A percentile compares a stretch with the other conserved stretches of the same genome.
Conservation (phyloP, 148 eudicot genomes). For the Nepenthes gracilis region DNA sequence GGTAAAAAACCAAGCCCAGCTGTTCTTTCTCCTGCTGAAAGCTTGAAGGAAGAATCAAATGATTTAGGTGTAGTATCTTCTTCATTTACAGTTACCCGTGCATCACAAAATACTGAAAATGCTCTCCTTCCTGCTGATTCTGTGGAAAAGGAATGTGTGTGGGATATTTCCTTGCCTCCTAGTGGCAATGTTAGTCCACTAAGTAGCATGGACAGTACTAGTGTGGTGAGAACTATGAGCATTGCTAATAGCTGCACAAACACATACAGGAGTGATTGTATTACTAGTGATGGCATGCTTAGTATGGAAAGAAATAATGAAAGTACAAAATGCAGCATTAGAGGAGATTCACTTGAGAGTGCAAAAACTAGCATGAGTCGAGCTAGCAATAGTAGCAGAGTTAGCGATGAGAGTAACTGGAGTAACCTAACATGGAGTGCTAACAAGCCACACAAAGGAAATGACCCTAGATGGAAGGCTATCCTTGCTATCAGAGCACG, state of each 20-base stretch:
- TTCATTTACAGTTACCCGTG: conserved; percentile 3
- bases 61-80: conserved; percentile 6
- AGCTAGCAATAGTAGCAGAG: conserved; percentile 8
- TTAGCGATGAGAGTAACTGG: conserved; percentile 10
- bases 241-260: conserved; percentile 10
- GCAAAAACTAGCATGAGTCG: conserved; percentile 11
- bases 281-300: conserved; percentile 12
- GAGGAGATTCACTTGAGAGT: conserved; percentile 12
- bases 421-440: conserved; percentile 14
- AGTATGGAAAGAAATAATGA: conserved; percentile 8
- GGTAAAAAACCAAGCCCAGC: conserved; percentile 8
- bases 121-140: conserved; percentile 3
- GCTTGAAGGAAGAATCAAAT: conserved; percentile 9
- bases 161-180: conserved; percentile 13
- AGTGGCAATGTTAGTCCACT: conserved; percentile 13
- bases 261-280: conserved; percentile 10
- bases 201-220: conserved; percentile 10
- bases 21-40: conserved; percentile 4
- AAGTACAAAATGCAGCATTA: conserved; percentile 7
- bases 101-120: conserved; percentile 10
- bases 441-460: conserved; percentile 16
- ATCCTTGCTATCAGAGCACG: conserved; percentile 9
- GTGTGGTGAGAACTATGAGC: conserved; percentile 13
- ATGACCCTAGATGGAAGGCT: conserved; percentile 19
- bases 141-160: conserved; percentile 10